phyloP scores from a whole-genome alignment of 2,329 filamentous ascomycete genomes.

The Aspergillus fumigatiaffinis region DNA sequence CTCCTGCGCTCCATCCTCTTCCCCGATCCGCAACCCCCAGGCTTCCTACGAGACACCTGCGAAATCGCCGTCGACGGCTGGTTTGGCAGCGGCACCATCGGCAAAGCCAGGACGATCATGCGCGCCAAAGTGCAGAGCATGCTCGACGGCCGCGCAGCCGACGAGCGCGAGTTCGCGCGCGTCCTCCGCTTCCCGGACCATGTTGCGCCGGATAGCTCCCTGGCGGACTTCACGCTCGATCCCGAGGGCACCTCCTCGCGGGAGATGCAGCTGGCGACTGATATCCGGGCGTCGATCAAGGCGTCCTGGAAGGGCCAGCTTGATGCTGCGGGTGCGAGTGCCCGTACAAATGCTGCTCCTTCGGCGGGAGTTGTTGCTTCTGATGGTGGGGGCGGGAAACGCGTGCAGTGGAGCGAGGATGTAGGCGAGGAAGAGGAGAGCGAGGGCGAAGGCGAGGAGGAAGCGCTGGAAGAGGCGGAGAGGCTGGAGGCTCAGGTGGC shows the following conservation, averaged over 20 bases:
- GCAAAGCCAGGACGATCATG: conserved; percentile 82
- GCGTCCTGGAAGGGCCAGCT: conserved; percentile 10
- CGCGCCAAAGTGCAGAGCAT: conserved; percentile 75
- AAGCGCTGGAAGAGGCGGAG: conserved; percentile 29
- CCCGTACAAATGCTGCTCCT: conserved; percentile 6
- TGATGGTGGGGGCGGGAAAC: not conserved
- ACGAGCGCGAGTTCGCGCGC: conserved; percentile 33
- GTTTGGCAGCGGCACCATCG: conserved; percentile 76
- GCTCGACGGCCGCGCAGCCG: conserved; percentile 36
- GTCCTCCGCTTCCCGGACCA: conserved; percentile 39
- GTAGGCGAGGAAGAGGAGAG: not conserved
- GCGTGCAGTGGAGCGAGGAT: not conserved
- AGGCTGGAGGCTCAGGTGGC: conserved; percentile 27
- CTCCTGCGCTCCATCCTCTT: conserved; percentile 63
- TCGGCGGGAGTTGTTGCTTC: not conserved
- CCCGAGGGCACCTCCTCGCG: conserved; percentile 14
- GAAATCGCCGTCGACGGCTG: conserved; percentile 68
- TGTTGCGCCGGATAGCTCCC: conserved; percentile 19
- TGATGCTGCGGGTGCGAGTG: conserved; percentile 14
- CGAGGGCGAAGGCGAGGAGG: conserved; percentile 28
- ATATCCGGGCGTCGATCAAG: conserved; percentile 34
- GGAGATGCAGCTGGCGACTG: conserved; percentile 31
- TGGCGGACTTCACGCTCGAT: conserved; percentile 24
- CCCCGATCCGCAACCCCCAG: conserved; percentile 41
- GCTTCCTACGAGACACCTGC: conserved; percentile 55